Evolutionary conservation across 1,284 basidiomycete genomes (phyloP), one percentile per base, ranked within the genome.

Genomic region (Austroboletus olivaceoglutinosus): DNA sequence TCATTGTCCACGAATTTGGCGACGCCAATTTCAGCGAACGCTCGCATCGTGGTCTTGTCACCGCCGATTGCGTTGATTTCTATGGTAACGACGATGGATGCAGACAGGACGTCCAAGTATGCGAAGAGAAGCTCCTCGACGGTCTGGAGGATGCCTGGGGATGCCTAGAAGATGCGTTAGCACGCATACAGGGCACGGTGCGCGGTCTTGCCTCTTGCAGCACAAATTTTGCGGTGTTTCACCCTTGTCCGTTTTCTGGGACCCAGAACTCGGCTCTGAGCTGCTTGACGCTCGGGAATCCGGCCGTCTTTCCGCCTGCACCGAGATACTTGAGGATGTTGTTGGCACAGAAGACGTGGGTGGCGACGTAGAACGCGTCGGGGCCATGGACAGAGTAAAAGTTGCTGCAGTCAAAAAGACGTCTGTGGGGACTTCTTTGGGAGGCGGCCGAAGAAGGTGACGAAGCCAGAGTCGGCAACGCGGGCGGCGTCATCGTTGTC

Each of bases 1-100:
- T 99, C 97, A 61, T 96, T 97, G 65, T 99, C 97, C 2, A 87
- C 83, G 61, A 92, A 99, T 58, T 99, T 93, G 16, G 91, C 79
- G 0, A 88, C 83, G 7, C 89, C 89, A 5, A 91, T 74, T 60
- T 88, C 79, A n/a, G 16, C 87, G 78, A 1, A 79, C 71, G 53
- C 73, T 98, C 0, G 89, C 85, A 62, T 91, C 88, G 0, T 85
- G 57, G 70, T 80, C 72, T 81, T 79, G 27, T 70, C 65, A 2
- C 71, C 69, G n/a, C 71, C 64, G 13, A 81, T 68, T 0, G 78
- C 72, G 13, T 82, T 80, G 15, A 97, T 70, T 61, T 90, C 91
- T 53, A 99, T 82, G 8, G 94, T 86, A 80, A 98, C 86, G 47
- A 96, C 89, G 49, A 99, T 89, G 2, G 96, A 95, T 18, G 93